These are phyloP conservation scores for Chlamydomonas reinhardtii DNA, from an alignment of 163 green algal genomes.

Conservation along the genomic window DNA sequence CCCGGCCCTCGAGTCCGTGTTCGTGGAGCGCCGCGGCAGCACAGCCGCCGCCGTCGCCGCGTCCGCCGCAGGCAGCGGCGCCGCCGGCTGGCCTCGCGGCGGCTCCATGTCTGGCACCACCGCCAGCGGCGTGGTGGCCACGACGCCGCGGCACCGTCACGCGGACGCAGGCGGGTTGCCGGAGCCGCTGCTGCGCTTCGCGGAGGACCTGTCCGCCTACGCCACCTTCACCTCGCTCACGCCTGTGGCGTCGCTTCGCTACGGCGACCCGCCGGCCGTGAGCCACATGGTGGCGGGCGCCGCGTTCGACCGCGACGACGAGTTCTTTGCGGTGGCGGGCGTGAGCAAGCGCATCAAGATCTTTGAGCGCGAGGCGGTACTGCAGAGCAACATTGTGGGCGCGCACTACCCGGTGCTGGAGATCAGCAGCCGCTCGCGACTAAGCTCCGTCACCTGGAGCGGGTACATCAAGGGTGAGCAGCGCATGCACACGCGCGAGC, in stretches of 20 bases:
- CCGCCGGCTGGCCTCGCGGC: background rate
- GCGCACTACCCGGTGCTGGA: constrained; percentile 62
- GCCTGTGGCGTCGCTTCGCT: constrained; percentile 31
- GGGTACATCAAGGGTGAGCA: constrained; percentile 67
- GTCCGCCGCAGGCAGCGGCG: background rate
- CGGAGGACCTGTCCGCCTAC: constrained; percentile 36
- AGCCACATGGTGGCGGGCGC: constrained; percentile 73
- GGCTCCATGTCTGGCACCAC: background rate
- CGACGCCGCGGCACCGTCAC: constrained; percentile 1
- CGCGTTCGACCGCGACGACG: constrained; percentile 93
- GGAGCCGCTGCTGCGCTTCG: constrained; percentile 42
- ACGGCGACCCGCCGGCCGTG: constrained; percentile 40
- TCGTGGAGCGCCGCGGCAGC: background rate
- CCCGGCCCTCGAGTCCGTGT: constrained; percentile 16
- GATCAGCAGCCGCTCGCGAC: constrained; percentile 70
- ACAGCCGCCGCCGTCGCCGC: too few relatives aligned
- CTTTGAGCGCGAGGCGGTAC: constrained; percentile 39
- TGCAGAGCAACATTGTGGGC: constrained; percentile 33
- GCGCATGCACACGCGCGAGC: too few relatives aligned
- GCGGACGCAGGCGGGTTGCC: constrained; percentile 38
- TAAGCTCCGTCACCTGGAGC: constrained; percentile 79
- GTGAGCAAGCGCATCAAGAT: constrained; percentile 71
- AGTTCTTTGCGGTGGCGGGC: constrained; percentile 93
- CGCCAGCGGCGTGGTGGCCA: background rate
- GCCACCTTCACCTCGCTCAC: constrained; percentile 38